phyloP scores from a whole-genome alignment of 306 rosid genomes.

The Biancaea sappan region DNA sequence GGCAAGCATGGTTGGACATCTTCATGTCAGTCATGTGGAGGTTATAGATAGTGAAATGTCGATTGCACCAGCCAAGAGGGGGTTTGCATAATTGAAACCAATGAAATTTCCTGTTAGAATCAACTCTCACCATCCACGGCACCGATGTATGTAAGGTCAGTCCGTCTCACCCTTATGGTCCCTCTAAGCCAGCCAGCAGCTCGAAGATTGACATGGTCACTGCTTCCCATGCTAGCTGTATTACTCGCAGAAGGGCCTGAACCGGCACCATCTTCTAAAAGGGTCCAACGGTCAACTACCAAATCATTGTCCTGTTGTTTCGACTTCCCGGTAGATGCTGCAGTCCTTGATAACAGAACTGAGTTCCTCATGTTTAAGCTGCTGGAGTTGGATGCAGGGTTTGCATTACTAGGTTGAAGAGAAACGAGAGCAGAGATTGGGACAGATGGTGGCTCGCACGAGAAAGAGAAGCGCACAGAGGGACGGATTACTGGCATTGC shows the following conservation, averaged over 20 bases:
- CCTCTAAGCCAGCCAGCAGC: constrained; percentile 94
- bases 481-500: constrained; percentile 80
- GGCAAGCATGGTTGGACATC: constrained; percentile 38
- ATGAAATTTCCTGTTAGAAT: constrained; percentile 50
- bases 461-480: constrained; percentile 56
- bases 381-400: constrained; percentile 52
- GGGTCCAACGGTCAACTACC: constrained; percentile 91
- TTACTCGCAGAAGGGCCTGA: constrained; percentile 67
- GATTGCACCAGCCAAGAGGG: constrained; percentile 48
- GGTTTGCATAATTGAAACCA: constrained; percentile 46
- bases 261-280: constrained; percentile 96
- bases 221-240: constrained; percentile 60
- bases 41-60: constrained; percentile 15
- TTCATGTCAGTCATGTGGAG: constrained; percentile 49
- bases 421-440: constrained; percentile 56
- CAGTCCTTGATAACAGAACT: constrained; percentile 45
- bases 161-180: constrained; percentile 85
- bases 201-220: constrained; percentile 73
- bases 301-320: constrained; percentile 65
- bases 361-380: constrained; percentile 48
- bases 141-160: constrained; percentile 89
- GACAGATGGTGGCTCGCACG: constrained; percentile 78
- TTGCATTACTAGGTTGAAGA: constrained; percentile 58
- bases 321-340: constrained; percentile 63
- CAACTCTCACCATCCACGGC: constrained; percentile 86